Base-by-base conservation (phyloP, 2,329 filamentous ascomycete species). In the Verticillium tricorpus region DNA sequence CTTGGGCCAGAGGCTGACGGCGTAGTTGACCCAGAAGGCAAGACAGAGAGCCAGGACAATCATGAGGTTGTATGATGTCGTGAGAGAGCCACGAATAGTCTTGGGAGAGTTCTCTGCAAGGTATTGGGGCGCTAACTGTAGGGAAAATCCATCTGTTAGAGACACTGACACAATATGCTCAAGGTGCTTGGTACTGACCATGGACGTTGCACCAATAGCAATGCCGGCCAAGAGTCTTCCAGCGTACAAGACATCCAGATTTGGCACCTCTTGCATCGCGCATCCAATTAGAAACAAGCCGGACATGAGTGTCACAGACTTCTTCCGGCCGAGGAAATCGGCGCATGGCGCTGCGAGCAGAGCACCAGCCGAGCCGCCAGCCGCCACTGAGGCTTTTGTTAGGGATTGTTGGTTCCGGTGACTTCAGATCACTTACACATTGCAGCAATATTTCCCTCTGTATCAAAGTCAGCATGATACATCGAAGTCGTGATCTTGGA, bases 91-190 rank as follows among this genome's bases (percentile, higher is more conserved):
- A 59, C 76, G 72, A 17, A 78, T 69, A 8, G 73, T 73, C 58
- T 76, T 77, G 3, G 76, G 77, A 0, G 73, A 71, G 58, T 75
- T 77, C 61, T 79, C 77, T 1, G 74, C 72, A 1, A 78, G 69
- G 61, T 74, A 79, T 32, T 77, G 72, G 9, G 77, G 77, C 1
- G 74, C 74, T 52, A 78, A 60, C 71, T 65, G 22, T 11, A 5
- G 3, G n/a, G n/a, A n/a, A n/a, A 3, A 28, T 28, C 5, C 28
- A 5, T 6, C 5, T 5, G 28, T 28, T 5, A 28, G 28, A 28
- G 6, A 28, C 28, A 5, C 28, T 5, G 3, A 28, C 28, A 28
- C 28, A 6, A 28, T 28, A 5, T 28, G 28, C 28, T 28, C 5
- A 5, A 28, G 28, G 37, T 6, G 37, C 5, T 40, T 40, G 45